Evolutionary conservation across 352 stramenopile genomes (phyloP), one percentile per base, ranked within the genome.

Genomic region (Peronospora farinosa): DNA sequence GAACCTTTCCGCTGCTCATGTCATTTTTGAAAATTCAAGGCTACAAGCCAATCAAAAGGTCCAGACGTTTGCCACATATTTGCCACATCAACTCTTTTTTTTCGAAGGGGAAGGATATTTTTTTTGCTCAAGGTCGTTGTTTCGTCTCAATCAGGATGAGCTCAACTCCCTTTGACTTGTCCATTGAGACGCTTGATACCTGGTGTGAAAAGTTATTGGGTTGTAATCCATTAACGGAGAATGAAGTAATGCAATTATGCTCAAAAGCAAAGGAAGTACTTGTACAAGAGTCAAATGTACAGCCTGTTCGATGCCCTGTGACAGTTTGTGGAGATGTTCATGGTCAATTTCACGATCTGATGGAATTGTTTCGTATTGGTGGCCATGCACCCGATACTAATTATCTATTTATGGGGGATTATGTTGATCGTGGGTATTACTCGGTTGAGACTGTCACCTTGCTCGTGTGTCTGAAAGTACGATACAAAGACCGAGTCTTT

Each of bases 251-350:
- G 68, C 72, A 85, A 40, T 76, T 99, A 31, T 98, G 92, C 55
- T 84, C 93, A 50, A 96, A 85, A 62, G 96, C 97, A 32, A 89
- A 96, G 37, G 96, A 99, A 71, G 89, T 98, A 52, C 75, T 99
- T 19, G 81, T 97, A 25, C 84, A 97, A 43, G 96, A 99, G 72
- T 96, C 92, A 23, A 99, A 99, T 56, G 96, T 98, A 27, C 89
- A 97, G 70, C 88, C 92, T 15, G 95, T 99, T 41, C 80, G 77
- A 27, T 96, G 92, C 40, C 97, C 96, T 50, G 96, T 99, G 31
- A 99, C 96, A 8, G 91, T 99, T 35, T 98, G 95, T 55, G 96
- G 95, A 23, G 96, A 99, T 67, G 92, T 98, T 57, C 95, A 99
- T 57, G 84, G 94, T 27, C 96, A 99, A 74, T 98, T 98, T 66